Evolutionary conservation across 352 stramenopile species (phyloP).

Genomic region (Globisporangium heterothallicum): DNA sequence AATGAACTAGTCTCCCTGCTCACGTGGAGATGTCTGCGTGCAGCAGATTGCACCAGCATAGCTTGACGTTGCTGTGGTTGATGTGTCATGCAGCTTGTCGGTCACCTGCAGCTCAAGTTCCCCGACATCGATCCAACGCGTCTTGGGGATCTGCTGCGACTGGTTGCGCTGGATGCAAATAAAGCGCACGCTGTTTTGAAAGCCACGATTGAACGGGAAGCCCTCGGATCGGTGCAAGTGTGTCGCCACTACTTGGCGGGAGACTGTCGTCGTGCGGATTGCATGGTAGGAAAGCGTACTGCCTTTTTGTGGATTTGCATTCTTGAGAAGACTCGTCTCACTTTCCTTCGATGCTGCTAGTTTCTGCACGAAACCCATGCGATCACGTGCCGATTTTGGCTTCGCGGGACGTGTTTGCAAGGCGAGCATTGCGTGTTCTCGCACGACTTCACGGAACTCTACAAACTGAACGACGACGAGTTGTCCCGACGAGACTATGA

Average conservation of each 20-base stretch:
- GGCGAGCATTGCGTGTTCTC: slow-evolving; percentile 76
- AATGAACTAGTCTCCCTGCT: too few species aligned
- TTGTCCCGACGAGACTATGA: slow-evolving; percentile 56
- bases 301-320: too few species aligned
- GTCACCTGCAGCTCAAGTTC: slow-evolving; percentile 82
- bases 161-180: slow-evolving; percentile 69
- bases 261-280: slow-evolving; percentile 78
- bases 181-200: slow-evolving; percentile 73
- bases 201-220: slow-evolving; percentile 67
- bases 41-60: too few species aligned
- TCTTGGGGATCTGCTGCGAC: slow-evolving; percentile 67
- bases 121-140: slow-evolving; percentile 65
- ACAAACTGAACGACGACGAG: slow-evolving; percentile 44
- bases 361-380: slow-evolving; percentile 82
- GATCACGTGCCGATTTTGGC: slow-evolving; percentile 84
- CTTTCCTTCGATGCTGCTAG: slow-evolving; percentile 34
- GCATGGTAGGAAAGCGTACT: slow-evolving; percentile 53
- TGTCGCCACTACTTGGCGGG: slow-evolving; percentile 80
- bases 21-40: too few species aligned
- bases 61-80: slow-evolving; percentile 3
- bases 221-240: slow-evolving; percentile 63
- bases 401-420: slow-evolving; percentile 75
- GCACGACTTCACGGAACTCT: slow-evolving; percentile 76
- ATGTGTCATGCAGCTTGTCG: slow-evolving; percentile 44
- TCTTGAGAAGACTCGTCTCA: too few species aligned